These are phyloP conservation scores for Teunomyces tritomae DNA, from an alignment of 805 yeast genomes.

Conservation along the genomic window DNA sequence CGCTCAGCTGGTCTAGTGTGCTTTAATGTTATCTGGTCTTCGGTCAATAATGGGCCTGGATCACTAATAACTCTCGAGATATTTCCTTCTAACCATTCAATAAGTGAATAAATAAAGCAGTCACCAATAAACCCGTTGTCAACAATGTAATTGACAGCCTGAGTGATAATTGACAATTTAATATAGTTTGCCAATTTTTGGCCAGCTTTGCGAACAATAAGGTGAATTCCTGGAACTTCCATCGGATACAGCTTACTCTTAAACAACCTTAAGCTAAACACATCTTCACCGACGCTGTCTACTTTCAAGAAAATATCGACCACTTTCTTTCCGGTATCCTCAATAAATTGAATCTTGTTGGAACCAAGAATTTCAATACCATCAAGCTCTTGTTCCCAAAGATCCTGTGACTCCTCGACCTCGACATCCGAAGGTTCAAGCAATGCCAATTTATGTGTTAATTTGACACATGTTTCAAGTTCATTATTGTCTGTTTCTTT, in stretches of 20 bases:
- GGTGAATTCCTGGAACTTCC: conserved; percentile 65
- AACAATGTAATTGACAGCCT: conserved; percentile 43
- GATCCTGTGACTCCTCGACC: conserved; percentile 32
- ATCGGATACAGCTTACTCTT: conserved; percentile 54
- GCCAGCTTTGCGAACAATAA: conserved; percentile 37
- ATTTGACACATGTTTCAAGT: conserved; percentile 45
- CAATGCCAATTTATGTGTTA: conserved; percentile 40
- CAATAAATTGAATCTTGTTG: conserved; percentile 31
- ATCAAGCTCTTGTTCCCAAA: conserved; percentile 77
- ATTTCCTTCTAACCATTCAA: conserved; percentile 76
- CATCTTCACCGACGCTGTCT: conserved; percentile 13
- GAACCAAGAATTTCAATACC: conserved; percentile 61
- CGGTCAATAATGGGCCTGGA: conserved; percentile 64
- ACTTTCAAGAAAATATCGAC: conserved; percentile 31
- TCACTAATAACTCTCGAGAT: conserved; percentile 54
- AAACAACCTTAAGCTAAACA: conserved; percentile 24
- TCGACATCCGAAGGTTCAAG: not conserved
- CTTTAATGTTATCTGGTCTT: conserved; percentile 8
- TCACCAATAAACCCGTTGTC: conserved; percentile 58
- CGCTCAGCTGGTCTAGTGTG: not conserved
- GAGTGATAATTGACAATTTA: conserved; percentile 53
- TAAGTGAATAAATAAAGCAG: conserved; percentile 62
- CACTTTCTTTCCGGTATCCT: conserved; percentile 24
- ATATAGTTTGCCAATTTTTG: conserved; percentile 68
- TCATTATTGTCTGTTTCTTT: conserved; percentile 44